Base-by-base conservation (phyloP, 257 asterid species). In the Salvia rosmarinus region DNA sequence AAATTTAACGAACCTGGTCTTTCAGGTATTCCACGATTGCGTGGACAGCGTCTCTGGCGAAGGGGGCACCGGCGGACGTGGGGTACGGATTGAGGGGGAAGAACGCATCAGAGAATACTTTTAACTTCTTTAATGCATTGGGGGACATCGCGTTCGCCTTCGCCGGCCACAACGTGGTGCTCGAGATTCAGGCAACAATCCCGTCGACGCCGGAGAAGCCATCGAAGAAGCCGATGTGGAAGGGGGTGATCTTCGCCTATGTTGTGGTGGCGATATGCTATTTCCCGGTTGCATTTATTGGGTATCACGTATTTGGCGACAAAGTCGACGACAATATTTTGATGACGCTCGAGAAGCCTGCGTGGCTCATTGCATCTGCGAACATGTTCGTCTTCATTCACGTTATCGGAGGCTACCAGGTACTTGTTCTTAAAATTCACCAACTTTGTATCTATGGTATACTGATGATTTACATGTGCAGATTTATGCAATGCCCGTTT, bases 351-450 rank as follows among this genome's bases (percentile, higher is more conserved):
- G 51, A 84, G 19, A 85, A 77, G 46, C 95, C 95, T 0, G 4
- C 1, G 0, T 88, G 95, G 95, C 88, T 90, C 34, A 35, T 90
- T 7, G 89, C 89, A 0, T 0, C 66, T 4, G 95, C 96, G 6
- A 88, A 90, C 73, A 21, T 84, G n/a, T 84, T 88, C 28, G 95
- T 90, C 20, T 85, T 90, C 0, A n/a, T 86, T 12, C 96, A 90
- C 75, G 92, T 88, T 37, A 39, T 88, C 44, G 96, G 95, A 20
- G 81, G 96, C 68, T 90, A 88, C 50, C 96, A 90, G 86, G 92
- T 86, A 1, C n/a, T 1, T 25, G 0, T 8, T 14, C 25, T 59
- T 14, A 7, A 16, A 50, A 50, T 0, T 67, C 21, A 34, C 11
- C 0, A 12, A 11, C 12, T n/a, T 59, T 47, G 12, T 0, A 34